Conservation (phyloP, 1,284 basidiomycete species). For the Tylopilus sp. region DNA sequence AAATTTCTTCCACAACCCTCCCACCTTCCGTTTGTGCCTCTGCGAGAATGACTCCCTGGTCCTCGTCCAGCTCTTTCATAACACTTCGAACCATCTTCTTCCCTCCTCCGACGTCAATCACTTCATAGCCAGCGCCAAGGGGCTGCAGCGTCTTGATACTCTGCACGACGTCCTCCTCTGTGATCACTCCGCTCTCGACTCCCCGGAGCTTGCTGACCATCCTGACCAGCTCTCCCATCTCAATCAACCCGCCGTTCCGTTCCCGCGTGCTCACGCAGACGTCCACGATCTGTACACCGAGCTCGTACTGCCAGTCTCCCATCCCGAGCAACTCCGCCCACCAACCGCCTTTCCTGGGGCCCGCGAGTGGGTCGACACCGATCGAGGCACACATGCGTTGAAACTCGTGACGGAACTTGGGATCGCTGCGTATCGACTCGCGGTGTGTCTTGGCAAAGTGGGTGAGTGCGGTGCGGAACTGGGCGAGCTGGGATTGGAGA, state of each 20-base stretch:
- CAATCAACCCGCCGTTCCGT: constrained; percentile 89
- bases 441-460: constrained; percentile 84
- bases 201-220: constrained; percentile 76
- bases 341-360: constrained; percentile 82
- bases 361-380: constrained; percentile 92
- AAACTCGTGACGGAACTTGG: constrained; percentile 88
- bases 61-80: constrained; percentile 76
- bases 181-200: constrained; percentile 58
- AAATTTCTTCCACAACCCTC: constrained; percentile 54
- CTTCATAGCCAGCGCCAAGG: constrained; percentile 85
- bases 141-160: constrained; percentile 88
- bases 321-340: constrained; percentile 84
- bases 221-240: constrained; percentile 79
- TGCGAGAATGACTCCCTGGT: constrained; percentile 73
- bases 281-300: constrained; percentile 96
- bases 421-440: constrained; percentile 80
- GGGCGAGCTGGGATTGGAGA: constrained; percentile 78
- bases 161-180: constrained; percentile 80
- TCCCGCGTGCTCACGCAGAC: constrained; percentile 89
- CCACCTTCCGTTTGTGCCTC: constrained; percentile 70
- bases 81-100: constrained; percentile 70
- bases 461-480: constrained; percentile 80
- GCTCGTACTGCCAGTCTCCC: constrained; percentile 94
- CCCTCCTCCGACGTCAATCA: constrained; percentile 65
- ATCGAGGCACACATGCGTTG: constrained; percentile 95